phyloP scores from a whole-genome alignment of 2,329 filamentous ascomycete species.

The Fusarium tjaetaba region DNA sequence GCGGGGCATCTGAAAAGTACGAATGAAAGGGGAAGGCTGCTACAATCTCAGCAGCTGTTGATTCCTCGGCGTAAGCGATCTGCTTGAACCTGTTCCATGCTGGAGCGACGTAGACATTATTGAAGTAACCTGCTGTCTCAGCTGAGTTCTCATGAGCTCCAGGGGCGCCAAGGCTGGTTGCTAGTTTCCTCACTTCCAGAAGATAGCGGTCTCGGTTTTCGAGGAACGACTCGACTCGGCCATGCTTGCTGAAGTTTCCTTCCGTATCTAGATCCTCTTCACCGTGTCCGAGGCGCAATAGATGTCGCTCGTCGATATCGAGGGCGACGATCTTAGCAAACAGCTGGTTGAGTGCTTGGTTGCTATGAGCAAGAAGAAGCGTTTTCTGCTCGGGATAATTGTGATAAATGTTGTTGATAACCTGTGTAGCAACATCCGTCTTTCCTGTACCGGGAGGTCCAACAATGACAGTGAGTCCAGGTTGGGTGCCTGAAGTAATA shows the following conservation, averaged over 20 bases:
- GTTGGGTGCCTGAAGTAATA: constrained; percentile 92
- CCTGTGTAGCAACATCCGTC: constrained; percentile 98
- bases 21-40: constrained; percentile 84
- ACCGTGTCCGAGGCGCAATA: constrained; percentile 91
- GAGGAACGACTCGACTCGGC: constrained; percentile 93
- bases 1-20: constrained; percentile 89
- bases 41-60: constrained; percentile 70
- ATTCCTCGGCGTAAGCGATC: constrained; percentile 63
- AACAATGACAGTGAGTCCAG: constrained; percentile 91
- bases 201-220: constrained; percentile 85
- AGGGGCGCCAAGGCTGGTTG: constrained; percentile 83
- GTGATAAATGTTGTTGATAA: constrained; percentile 99
- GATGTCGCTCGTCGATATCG: constrained; percentile 94
- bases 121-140: constrained; percentile 97
- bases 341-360: constrained; percentile 95
- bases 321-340: constrained; percentile 98
- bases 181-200: constrained; percentile 85
- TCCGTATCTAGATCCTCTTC: constrained; percentile 93
- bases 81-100: constrained; percentile 86
- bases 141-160: constrained; percentile 97
- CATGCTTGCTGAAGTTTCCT: constrained; percentile 90
- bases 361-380: constrained; percentile 93
- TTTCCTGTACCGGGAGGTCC: constrained; percentile 97
- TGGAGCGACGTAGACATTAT: constrained; percentile 88
- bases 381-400: constrained; percentile 95